Conservation (phyloP, 257 asterid genomes). For the Nicotiana undulata region DNA sequence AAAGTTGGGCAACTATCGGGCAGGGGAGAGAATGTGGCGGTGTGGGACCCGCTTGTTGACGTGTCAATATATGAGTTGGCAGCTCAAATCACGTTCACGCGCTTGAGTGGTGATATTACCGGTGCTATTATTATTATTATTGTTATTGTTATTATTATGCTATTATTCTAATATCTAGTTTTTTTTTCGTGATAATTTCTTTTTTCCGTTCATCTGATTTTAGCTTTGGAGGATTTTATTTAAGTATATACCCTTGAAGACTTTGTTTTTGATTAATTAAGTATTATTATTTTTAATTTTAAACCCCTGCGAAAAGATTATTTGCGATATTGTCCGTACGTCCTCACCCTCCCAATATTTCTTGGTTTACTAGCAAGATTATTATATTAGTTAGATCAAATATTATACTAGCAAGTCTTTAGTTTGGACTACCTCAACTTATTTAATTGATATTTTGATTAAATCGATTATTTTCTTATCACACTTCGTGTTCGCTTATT, state of each 20-base stretch:
- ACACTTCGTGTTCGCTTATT: not conserved
- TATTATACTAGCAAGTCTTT: not conserved
- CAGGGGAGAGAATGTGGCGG: constrained; percentile 34
- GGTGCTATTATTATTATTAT: not conserved
- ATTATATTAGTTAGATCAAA: not conserved
- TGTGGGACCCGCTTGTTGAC: constrained; percentile 52
- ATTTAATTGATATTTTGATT: not conserved
- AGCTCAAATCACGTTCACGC: constrained; percentile 13
- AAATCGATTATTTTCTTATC: not conserved
- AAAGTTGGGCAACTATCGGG: constrained; percentile 38
- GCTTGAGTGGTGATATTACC: not conserved
- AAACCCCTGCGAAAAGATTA: not conserved
- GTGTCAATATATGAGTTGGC: constrained; percentile 26
- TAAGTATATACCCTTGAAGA: not conserved
- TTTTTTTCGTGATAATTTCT: too few relatives aligned
- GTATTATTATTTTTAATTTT: not conserved
- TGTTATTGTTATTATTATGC: too few relatives aligned
- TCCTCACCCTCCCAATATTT: not conserved
- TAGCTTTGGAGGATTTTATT: too few relatives aligned
- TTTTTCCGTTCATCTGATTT: too few relatives aligned
- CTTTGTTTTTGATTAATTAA: not conserved
- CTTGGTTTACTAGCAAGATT: not conserved
- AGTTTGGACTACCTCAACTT: not conserved
- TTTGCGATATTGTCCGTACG: not conserved
- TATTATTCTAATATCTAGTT: too few relatives aligned